phyloP scores from a whole-genome alignment of 202 grass and related monocot genomes.

The Carex arenaria region DNA sequence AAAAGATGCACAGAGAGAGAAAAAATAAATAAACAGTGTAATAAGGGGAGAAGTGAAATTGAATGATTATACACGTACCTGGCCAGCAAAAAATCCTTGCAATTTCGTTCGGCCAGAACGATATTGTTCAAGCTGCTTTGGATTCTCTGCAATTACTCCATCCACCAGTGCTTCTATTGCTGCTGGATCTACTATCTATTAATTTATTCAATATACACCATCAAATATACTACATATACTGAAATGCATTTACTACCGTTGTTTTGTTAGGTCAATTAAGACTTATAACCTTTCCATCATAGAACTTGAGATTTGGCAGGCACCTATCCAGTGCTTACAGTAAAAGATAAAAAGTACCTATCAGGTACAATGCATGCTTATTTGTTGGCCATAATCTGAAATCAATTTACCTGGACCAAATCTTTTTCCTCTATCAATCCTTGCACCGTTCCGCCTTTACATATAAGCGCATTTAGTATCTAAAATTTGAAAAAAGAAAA shows the following conservation, averaged over 20 bases:
- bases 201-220: constrained; percentile 13
- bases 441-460: constrained; percentile 79
- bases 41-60: background rate
- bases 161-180: constrained; percentile 81
- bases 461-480: constrained; percentile 73
- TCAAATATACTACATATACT: background rate
- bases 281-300: background rate
- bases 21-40: background rate
- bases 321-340: background rate
- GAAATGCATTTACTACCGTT: background rate
- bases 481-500: constrained; percentile 17
- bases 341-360: background rate
- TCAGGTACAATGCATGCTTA: background rate
- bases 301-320: background rate
- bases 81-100: constrained; percentile 85
- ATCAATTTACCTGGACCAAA: constrained; percentile 71
- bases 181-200: constrained; percentile 84
- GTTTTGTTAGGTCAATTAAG: background rate
- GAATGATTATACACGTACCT: constrained; percentile 34
- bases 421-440: constrained; percentile 84
- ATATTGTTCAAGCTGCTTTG: constrained; percentile 91
- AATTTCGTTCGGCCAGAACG: constrained; percentile 76
- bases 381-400: background rate
- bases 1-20: background rate
- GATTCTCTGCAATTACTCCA: constrained; percentile 68